A percentile compares a stretch with the other conserved stretches of the same genome.
These are phyloP conservation scores for Metschnikowia shivogae DNA, from an alignment of 805 yeast genomes.

Conservation along the genomic window DNA sequence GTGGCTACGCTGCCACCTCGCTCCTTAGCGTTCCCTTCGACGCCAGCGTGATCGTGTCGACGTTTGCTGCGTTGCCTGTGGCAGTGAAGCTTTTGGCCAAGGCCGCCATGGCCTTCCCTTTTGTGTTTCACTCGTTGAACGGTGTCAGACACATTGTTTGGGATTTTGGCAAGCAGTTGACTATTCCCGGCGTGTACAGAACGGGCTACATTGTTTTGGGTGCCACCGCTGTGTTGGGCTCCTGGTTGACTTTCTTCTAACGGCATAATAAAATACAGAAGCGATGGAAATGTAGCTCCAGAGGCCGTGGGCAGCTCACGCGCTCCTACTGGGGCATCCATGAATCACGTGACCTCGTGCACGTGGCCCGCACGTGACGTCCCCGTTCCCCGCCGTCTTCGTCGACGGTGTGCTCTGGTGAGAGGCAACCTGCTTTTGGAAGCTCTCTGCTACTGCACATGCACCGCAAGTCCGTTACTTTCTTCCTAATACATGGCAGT, in stretches of 20 bases:
- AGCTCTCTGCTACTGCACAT: too few species aligned
- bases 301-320: too few species aligned
- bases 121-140: slow-evolving; percentile 79
- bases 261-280: background rate
- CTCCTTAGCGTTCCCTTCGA: slow-evolving; percentile 54
- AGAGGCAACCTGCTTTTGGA: too few species aligned
- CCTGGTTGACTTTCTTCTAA: slow-evolving; percentile 49
- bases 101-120: slow-evolving; percentile 72
- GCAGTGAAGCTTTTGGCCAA: slow-evolving; percentile 60
- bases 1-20: slow-evolving; percentile 68
- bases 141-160: slow-evolving; percentile 92
- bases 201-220: slow-evolving; percentile 87
- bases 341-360: too few species aligned
- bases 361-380: too few species aligned
- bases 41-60: slow-evolving; percentile 47
- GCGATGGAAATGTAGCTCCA: background rate
- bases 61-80: slow-evolving; percentile 61
- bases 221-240: slow-evolving; percentile 52
- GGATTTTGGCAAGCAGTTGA: slow-evolving; percentile 82
- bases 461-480: too few species aligned
- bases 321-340: too few species aligned
- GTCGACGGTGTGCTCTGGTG: too few species aligned
- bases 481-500: too few species aligned
- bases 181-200: slow-evolving; percentile 83
- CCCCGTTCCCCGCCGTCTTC: too few species aligned